These are phyloP conservation scores for Hypoxylon lienhwacheense DNA, from an alignment of 495 filamentous ascomycete genomes.

Conservation along the genomic window DNA sequence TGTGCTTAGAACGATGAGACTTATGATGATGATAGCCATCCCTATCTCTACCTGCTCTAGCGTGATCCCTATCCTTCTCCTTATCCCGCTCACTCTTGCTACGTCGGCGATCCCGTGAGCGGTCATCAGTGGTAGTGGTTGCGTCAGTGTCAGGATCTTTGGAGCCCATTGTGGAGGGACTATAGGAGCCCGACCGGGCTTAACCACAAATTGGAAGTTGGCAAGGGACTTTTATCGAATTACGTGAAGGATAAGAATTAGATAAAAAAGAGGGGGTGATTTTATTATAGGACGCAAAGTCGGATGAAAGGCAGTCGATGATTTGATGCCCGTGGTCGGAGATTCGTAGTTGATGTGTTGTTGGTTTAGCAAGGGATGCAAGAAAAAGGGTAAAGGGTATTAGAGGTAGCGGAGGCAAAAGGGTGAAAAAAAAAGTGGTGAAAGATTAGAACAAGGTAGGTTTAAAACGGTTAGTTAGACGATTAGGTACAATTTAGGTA, in stretches of 20 bases:
- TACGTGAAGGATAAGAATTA: constrained; percentile 6
- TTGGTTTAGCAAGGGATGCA: no score
- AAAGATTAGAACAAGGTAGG: no score
- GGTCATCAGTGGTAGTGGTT: constrained; percentile 43
- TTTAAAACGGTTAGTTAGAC: no score
- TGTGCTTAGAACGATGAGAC: constrained; percentile 44
- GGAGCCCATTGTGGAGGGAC: constrained; percentile 49
- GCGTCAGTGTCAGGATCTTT: constrained; percentile 47
- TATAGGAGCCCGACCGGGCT: constrained; percentile 43
- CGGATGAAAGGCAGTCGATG: no score
- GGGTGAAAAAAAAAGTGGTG: no score
- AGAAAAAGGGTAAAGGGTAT: constrained; percentile 4
- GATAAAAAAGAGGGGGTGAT: no score
- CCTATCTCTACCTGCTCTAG: constrained; percentile 25
- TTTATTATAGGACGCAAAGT: no score
- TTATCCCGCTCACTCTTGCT: constrained; percentile 38
- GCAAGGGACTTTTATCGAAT: constrained; percentile 8
- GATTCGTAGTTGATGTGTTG: no score
- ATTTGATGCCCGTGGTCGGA: no score
- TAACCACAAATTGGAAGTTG: constrained; percentile 15
- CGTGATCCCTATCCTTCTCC: constrained; percentile 36
- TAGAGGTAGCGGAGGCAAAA: no score
- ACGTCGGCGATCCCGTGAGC: constrained; percentile 46
- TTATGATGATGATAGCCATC: constrained; percentile 35
- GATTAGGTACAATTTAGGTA: no score